Evolutionary conservation across 225 moss, liverwort and hornwort genomes (phyloP).

Genomic region (Lunularia cruciata): DNA sequence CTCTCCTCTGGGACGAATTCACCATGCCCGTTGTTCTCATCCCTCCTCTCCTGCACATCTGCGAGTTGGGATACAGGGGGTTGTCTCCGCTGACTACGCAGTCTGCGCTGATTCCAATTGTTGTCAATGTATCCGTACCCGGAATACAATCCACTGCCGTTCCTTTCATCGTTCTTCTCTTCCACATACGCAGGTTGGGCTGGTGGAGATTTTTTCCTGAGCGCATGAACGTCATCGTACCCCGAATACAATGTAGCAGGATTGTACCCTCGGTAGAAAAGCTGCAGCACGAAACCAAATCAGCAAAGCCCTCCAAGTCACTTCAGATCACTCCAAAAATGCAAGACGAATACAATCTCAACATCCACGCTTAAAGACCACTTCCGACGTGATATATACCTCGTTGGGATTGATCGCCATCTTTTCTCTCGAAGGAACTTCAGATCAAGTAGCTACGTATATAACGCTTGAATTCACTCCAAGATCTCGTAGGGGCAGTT

Average conservation of each 20-base stretch:
- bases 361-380: neutral
- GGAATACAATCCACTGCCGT: neutral
- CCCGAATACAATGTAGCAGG: conserved; percentile 2
- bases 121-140: too few relatives aligned
- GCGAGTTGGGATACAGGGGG: too few relatives aligned
- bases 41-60: conserved; percentile 8
- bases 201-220: neutral
- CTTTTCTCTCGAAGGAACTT: too few relatives aligned
- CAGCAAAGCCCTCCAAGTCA: too few relatives aligned
- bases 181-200: neutral
- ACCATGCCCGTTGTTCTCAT: too few relatives aligned
- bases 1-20: too few relatives aligned
- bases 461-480: too few relatives aligned
- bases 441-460: too few relatives aligned
- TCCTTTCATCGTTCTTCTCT: conserved; percentile 2
- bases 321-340: too few relatives aligned
- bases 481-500: too few relatives aligned
- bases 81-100: too few relatives aligned
- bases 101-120: neutral
- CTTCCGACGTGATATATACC: neutral
- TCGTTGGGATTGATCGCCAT: conserved; percentile 23
- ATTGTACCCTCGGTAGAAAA: conserved; percentile 15
- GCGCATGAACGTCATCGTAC: conserved; percentile 8
- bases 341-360: too few relatives aligned
- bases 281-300: neutral